Evolutionary conservation across 345 rosid species (phyloP).

Genomic region (Acer yangbiense): DNA sequence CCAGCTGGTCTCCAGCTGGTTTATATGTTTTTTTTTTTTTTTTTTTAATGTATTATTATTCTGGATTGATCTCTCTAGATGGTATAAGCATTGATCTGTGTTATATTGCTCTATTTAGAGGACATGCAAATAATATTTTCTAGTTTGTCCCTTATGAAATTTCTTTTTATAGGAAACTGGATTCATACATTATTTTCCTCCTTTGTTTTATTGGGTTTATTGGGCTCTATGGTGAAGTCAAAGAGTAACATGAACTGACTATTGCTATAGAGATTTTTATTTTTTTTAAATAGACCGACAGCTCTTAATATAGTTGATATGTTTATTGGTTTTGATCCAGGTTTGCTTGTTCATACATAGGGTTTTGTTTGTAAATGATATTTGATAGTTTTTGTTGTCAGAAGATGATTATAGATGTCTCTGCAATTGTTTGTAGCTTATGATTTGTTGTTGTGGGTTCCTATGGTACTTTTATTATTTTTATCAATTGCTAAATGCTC

Average conservation of each 20-base stretch:
- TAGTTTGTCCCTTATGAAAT: neutral
- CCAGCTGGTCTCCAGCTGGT: neutral
- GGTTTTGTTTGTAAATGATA: neutral
- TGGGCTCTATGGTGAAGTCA: neutral
- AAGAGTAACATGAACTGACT: neutral
- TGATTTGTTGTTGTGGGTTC: neutral
- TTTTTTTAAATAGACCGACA: neutral
- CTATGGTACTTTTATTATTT: neutral
- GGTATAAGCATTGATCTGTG: neutral
- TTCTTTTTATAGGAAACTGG: neutral
- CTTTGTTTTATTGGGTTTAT: neutral
- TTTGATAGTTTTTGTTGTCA: neutral
- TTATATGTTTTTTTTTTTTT: too few species aligned
- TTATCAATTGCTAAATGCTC: neutral
- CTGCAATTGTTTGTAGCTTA: neutral
- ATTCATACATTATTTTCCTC: neutral
- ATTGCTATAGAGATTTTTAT: neutral
- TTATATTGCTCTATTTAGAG: neutral
- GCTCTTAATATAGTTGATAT: neutral
- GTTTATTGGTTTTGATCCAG: neutral
- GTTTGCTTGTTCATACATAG: neutral
- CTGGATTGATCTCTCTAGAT: neutral
- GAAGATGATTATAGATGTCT: neutral
- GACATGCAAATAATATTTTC: neutral
- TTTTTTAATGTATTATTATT: too few species aligned